Evolutionary conservation across 1,284 basidiomycete species (phyloP), one percentile per base, ranked within the genome.

Genomic region (Somion occarium): DNA sequence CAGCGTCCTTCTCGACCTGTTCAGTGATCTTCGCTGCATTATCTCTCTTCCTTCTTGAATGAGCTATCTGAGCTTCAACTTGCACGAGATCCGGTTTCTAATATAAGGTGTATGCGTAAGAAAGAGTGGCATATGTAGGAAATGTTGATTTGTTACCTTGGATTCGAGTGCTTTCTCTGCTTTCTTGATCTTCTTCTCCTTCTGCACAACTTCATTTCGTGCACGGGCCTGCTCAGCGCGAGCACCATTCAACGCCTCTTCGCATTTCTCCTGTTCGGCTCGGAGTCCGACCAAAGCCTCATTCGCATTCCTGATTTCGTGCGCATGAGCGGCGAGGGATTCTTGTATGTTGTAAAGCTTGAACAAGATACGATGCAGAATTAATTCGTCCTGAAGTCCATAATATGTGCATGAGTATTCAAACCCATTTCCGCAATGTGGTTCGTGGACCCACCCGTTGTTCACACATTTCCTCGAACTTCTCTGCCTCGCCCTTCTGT

Each of bases 401-500:
- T 1, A 25, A 37, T 37, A n/a, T 48, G 11, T 18, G 22, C n/a
- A 27, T 3, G 20, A n/a, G n/a, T n/a, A n/a, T n/a, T n/a, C n/a
- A n/a, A n/a, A 12, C n/a, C 12, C 15, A 38, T 39, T 15, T 39
- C 41, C 9, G 9, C 41, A 26, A 11, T n/a, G 24, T 26, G 12
- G 15, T 44, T 4, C 9, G 20, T n/a, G 18, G 3, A 70, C 80
- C 27, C 47, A 91, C 90, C 64, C 75, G 70, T 57, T 95, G 84
- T 48, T 84, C 71, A 60, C 83, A 82, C 5, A 98, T 73, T 15
- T 74, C 74, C 66, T 96, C 88, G 63, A 95, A 98, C 46, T 88
- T 80, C 61, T 93, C 91, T 3, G 93, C 92, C 66, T 99, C 97
- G 15, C 81, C 83, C 67, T 95, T 95, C 72, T 98, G 96, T 68